phyloP scores from a whole-genome alignment of 192 early-diverging fungal genomes.

The Backusella liffmaniae region DNA sequence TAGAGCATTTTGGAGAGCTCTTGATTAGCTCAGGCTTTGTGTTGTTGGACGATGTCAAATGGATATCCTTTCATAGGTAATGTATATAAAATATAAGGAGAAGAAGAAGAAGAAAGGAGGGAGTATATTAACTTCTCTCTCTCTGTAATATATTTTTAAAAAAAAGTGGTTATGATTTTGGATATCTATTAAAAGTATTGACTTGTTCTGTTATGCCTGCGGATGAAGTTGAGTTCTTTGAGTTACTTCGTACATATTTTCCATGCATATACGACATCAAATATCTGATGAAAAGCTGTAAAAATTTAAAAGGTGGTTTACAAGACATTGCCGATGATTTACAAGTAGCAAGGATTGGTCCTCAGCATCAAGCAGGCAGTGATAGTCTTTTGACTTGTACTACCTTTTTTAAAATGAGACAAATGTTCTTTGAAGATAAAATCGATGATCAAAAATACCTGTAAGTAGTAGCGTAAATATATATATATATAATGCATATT shows the following conservation, averaged over 20 bases:
- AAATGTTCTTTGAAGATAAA: slow-evolving; percentile 93
- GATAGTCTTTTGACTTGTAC: slow-evolving; percentile 94
- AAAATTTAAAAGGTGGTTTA: slow-evolving; percentile 93
- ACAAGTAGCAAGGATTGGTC: slow-evolving; percentile 88
- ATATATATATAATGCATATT: not conserved
- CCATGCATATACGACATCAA: slow-evolving; percentile 99
- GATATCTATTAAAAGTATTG: slow-evolving; percentile 94
- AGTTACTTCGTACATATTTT: slow-evolving; percentile 87
- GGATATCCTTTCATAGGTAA: slow-evolving; percentile 96
- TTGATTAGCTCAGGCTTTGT: slow-evolving; percentile 97
- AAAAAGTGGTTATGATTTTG: slow-evolving; percentile 95
- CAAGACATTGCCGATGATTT: slow-evolving; percentile 98
- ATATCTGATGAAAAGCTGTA: slow-evolving; percentile 95
- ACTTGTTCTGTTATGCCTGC: slow-evolving; percentile 88
- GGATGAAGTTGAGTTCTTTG: slow-evolving; percentile 96
- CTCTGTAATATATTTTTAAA: too few relatives aligned
- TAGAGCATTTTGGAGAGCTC: slow-evolving; percentile 95
- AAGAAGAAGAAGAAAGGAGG: not conserved
- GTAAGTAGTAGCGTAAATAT: slow-evolving; percentile 33
- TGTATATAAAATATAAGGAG: slow-evolving; percentile 25
- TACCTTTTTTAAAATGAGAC: slow-evolving; percentile 98
- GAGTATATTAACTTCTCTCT: not conserved
- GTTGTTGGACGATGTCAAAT: slow-evolving; percentile 90
- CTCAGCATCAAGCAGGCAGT: slow-evolving; percentile 98
- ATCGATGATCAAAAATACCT: slow-evolving; percentile 95